Evolutionary conservation across 345 rosid genomes (phyloP), one percentile per base, ranked within the genome.

Genomic region (Cardiospermum halicacabum): DNA sequence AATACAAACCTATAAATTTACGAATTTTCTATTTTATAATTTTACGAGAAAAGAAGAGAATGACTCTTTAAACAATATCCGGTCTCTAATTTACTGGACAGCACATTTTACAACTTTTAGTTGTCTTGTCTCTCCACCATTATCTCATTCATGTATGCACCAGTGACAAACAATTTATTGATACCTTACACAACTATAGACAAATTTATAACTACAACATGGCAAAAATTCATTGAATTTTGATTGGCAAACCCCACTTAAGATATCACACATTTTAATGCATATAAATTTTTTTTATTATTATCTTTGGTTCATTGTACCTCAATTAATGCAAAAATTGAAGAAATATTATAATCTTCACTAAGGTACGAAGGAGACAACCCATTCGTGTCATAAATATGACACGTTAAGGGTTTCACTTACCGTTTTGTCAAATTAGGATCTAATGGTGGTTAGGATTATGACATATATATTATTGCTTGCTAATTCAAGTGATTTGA

Each of bases 361-460:
- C 67, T 69, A 64, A 69, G 57, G 80, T 69, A 58, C 15, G 77
- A 70, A 67, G 84, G 77, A 53, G 84, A 81, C 85, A 81, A 62
- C 4, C 64, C 82, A 36, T 75, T 73, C 76, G 79, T 84, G 82
- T 68, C 58, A 64, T 37, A 8, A 53, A 43, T 42, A 48, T 2
- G 62, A 72, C 78, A 70, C 75, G 79, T 77, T 71, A 39, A 18
- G 25, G 51, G 49, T 47, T 21, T 30, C 56, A 64, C 60, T 67
- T 53, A 56, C 66, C 51, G 13, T 16, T 15, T 1, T 9, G 25
- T 7, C 2, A 8, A 31, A 31, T 39, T 49, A 9, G 3, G 15
- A 21, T 49, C 49, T n/a, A 1, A 22, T 50, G 6, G 7, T 61
- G 13, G 25, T n/a, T 61, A 19, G 25, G 27, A 22, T 13, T 37